Base-by-base conservation (phyloP, 148 eudicot species). In the Amaranthus cruentus region DNA sequence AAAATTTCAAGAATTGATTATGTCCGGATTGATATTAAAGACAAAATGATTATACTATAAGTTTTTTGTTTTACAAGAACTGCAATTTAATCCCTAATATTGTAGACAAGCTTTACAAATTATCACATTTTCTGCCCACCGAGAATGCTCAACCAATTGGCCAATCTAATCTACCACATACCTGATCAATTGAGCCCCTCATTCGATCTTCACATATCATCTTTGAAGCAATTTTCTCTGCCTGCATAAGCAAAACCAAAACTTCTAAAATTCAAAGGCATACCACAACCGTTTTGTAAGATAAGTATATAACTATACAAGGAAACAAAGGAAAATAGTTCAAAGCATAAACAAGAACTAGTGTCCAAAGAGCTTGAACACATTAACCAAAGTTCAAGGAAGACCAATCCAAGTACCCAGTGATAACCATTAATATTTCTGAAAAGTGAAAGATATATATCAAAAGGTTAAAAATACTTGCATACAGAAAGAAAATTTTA, bases 161-260 rank as follows among this genome's bases (percentile, higher is more conserved):
- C 0, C 55, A 11, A 44, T 11, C 38, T 51, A 47, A 58, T 47
- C 48, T 4, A 10, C 1, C 60, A 51, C 44, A 47, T 76, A 95
- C 99, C 95, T 96, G 99, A 83, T 96, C 99, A 78, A 92, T 92
- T 70, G 99, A 96, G 47, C 99, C 99, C 81, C 88, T 87, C 99
- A 96, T 92, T 82, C 99, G 85, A 82, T 96, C 99, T 85, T 96
- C 99, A 47, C 66, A 88, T 14, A 96, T 92, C 99, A 96, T 96
- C 80, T 86, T 88, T 69, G 99, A 96, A 57, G 99, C 99, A 73
- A 96, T 96, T 83, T 96, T 96, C 84, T 96, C 99, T 61, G 99
- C 99, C 99, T 96, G 93, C 77, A 79, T 9, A 14, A 21, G 6
- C 6, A 12, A 43, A 15, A 18, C 21, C 52, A 47, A 65, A 42